Evolutionary conservation across 1,139 yeast genomes (phyloP).

Genomic region (Debaryomyces nepalensis): DNA sequence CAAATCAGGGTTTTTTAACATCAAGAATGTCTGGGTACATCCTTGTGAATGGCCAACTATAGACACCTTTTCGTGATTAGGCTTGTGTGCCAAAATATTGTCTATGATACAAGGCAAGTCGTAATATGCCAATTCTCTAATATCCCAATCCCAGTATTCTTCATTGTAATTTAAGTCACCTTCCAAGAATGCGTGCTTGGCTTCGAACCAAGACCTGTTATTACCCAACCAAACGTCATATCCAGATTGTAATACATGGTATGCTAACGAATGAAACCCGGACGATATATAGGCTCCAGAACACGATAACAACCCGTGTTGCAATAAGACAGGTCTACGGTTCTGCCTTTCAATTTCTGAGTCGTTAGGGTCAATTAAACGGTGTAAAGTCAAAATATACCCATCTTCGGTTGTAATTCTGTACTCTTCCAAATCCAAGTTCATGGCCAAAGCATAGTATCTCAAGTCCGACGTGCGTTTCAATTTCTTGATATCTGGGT

Average conservation of each 20-base stretch:
- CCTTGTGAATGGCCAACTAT: slow-evolving; percentile 92
- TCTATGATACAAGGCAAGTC: slow-evolving; percentile 79
- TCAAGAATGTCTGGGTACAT: slow-evolving; percentile 78
- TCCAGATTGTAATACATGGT: slow-evolving; percentile 61
- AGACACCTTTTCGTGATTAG: slow-evolving; percentile 54
- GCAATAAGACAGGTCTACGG: slow-evolving; percentile 65
- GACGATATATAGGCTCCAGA: slow-evolving; percentile 83
- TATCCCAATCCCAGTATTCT: slow-evolving; percentile 83
- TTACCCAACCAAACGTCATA: slow-evolving; percentile 96
- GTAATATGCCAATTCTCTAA: slow-evolving; percentile 72
- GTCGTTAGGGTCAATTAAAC: slow-evolving; percentile 59
- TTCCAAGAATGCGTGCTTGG: slow-evolving; percentile 55
- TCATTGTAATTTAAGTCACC: slow-evolving; percentile 52
- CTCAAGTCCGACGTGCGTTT: slow-evolving; percentile 42
- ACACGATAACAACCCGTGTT: slow-evolving; percentile 88
- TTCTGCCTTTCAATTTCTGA: slow-evolving; percentile 29
- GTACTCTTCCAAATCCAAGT: slow-evolving; percentile 61
- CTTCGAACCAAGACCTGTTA: slow-evolving; percentile 82
- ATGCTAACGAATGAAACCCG: slow-evolving; percentile 78
- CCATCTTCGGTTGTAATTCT: slow-evolving; percentile 81
- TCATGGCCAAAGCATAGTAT: slow-evolving; percentile 68
- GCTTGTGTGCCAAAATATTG: slow-evolving; percentile 52
- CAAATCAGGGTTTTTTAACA: slow-evolving; percentile 47
- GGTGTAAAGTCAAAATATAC: slow-evolving; percentile 65
- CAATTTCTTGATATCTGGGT: slow-evolving; percentile 35